Base-by-base conservation (phyloP, 2,329 filamentous ascomycete species). In the Pochonia chlamydosporia region DNA sequence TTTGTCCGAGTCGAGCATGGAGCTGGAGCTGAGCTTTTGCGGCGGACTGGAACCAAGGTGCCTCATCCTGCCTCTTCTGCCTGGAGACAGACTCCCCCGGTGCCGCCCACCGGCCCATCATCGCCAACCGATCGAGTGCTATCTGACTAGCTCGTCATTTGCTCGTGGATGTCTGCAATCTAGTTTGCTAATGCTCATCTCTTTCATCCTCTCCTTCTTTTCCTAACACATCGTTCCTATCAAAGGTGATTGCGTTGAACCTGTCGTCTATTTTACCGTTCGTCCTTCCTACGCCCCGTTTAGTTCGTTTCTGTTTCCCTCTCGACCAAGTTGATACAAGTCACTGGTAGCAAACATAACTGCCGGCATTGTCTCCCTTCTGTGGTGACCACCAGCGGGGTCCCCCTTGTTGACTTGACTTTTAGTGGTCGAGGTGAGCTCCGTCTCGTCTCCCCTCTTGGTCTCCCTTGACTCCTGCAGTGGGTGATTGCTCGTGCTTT, bases 341-440 rank as follows among this genome's bases (percentile, higher is more conserved):
- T 13, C n/a, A n/a, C 35, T 23, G 23, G 14, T 20, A 23, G 20
- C 20, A 39, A 39, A 21, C 35, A 21, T 23, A 18, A 40, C 25
- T 31, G 24, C 16, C n/a, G 35, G 21, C n/a, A 35, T 36, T 31
- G 33, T 48, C 40, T 48, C 46, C 40, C 46, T 44, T 33, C 5
- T 44, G 23, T 35, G 28, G n/a, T 18, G 33, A n/a, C 13, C 30
- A 39, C 23, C 40, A 39, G 46, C 40, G 40, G 40, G 40, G 46
- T 39, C 21, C 41, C 46, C 41, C 46, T 49, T 42, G 47, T 49
- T 40, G 46, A 40, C 43, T 41, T 45, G 47, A 42, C 28, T 36
- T 45, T 39, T 37, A 46, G 37, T 24, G 39, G 47, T 33, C 46
- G 21, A 49, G 37, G 37, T 40, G 40, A 46, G 47, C 47, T 43